Percentiles rank a stretch among this genome's conserved stretches.
Conservation (phyloP, 2,329 filamentous ascomycete genomes). For the Aspergillus viridinutans region DNA sequence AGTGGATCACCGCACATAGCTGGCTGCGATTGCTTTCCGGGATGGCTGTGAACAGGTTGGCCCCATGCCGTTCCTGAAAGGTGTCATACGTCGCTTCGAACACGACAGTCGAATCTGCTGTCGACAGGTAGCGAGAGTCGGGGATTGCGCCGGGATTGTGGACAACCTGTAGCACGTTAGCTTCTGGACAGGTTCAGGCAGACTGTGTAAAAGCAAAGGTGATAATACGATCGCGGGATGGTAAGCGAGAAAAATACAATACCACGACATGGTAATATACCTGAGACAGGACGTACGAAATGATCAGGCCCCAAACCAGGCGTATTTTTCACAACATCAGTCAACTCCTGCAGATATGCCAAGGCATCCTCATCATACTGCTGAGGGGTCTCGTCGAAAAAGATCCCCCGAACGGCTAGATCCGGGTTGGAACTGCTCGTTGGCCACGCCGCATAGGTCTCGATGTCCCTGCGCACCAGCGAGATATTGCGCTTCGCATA, state of each 20-base stretch:
- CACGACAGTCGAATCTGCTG: slow-evolving; percentile 44
- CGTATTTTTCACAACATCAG: slow-evolving; percentile 26
- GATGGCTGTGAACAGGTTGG: slow-evolving; percentile 30
- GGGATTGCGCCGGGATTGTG: slow-evolving; percentile 47
- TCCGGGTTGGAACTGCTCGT: slow-evolving; percentile 30
- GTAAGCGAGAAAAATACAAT: slow-evolving; percentile 3
- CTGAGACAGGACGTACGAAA: slow-evolving; percentile 28
- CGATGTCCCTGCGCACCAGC: slow-evolving; percentile 42
- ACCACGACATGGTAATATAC: no score
- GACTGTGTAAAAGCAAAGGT: neutral
- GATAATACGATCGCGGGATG: neutral
- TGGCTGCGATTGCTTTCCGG: slow-evolving; percentile 28
- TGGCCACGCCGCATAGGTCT: slow-evolving; percentile 44
- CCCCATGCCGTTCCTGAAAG: slow-evolving; percentile 31
- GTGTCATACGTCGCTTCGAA: slow-evolving; percentile 43
- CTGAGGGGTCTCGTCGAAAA: slow-evolving; percentile 48
- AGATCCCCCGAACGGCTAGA: slow-evolving; percentile 45
- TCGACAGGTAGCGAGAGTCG: slow-evolving; percentile 36
- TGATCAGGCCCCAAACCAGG: slow-evolving; percentile 33
- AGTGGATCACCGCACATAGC: slow-evolving; percentile 38
- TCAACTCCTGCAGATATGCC: slow-evolving; percentile 33
- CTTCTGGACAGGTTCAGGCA: neutral
- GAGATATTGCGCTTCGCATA: slow-evolving; percentile 43
- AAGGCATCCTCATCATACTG: slow-evolving; percentile 28
- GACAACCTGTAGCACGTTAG: slow-evolving; percentile 31